phyloP scores from a whole-genome alignment of 78 protist species.

The Polysphondylium violaceum region DNA sequence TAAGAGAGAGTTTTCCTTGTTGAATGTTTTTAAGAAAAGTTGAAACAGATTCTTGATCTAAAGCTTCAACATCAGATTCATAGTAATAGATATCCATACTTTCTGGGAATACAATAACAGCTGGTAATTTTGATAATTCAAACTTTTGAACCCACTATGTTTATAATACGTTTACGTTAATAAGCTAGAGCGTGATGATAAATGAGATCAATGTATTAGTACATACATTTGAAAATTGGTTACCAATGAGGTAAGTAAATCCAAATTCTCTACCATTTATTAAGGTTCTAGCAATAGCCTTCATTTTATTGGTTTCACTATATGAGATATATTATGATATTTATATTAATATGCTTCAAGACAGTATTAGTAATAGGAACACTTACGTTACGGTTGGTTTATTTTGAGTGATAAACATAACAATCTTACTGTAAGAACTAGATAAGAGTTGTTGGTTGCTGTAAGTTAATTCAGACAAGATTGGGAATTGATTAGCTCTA shows the following conservation, averaged over 20 bases:
- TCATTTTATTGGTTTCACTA: no score
- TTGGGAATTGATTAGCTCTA: conserved; percentile 49
- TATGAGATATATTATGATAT: no score
- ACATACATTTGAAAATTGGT: background rate
- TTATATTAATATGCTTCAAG: no score
- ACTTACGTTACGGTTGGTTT: conserved; percentile 11
- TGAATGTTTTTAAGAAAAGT: conserved; percentile 19
- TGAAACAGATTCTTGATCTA: conserved; percentile 9
- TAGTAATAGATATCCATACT: conserved; percentile 49
- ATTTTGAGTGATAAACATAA: conserved; percentile 28
- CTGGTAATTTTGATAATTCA: conserved; percentile 26
- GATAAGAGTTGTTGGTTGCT: conserved; percentile 20
- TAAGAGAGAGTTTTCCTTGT: background rate
- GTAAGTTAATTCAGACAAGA: conserved; percentile 1
- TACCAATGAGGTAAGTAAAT: conserved; percentile 6
- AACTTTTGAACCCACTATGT: conserved; percentile 15
- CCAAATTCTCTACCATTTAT: conserved; percentile 8
- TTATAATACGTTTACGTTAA: background rate
- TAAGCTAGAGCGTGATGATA: background rate
- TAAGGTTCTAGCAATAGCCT: conserved; percentile 15
- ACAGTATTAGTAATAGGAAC: no score
- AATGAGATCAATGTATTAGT: background rate
- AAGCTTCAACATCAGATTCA: background rate
- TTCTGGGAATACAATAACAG: conserved; percentile 28
- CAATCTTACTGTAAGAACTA: conserved; percentile 14